phyloP scores from a whole-genome alignment of 1,284 basidiomycete genomes.

The Moniliophthora roreri region DNA sequence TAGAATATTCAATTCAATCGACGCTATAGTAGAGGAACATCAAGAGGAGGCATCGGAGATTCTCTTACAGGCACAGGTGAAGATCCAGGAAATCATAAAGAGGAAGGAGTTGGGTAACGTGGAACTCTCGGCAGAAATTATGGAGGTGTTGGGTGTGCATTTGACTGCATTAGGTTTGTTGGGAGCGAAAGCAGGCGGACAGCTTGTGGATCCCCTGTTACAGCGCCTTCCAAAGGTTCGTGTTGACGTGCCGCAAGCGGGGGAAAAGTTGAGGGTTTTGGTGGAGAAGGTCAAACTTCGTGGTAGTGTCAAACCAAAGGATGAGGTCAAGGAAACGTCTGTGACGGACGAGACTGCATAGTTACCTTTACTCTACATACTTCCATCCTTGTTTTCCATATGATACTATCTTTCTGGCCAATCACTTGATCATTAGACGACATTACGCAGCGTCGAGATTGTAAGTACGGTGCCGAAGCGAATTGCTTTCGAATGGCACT shows the following conservation, averaged over 20 bases:
- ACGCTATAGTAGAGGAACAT: constrained; percentile 39
- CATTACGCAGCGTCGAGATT: too few relatives aligned
- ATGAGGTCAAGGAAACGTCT: not conserved
- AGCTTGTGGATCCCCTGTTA: constrained; percentile 1
- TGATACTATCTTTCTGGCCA: too few relatives aligned
- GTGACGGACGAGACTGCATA: too few relatives aligned
- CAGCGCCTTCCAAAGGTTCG: constrained; percentile 5
- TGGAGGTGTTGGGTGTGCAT: constrained; percentile 1
- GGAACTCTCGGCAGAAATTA: constrained; percentile 6
- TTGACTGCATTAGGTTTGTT: constrained; percentile 2
- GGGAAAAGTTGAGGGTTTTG: not conserved
- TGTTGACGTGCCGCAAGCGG: not conserved
- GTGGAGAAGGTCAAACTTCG: not conserved
- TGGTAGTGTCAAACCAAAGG: not conserved
- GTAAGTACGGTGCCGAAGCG: too few relatives aligned
- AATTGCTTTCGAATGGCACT: too few relatives aligned
- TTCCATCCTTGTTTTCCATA: too few relatives aligned
- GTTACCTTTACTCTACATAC: too few relatives aligned
- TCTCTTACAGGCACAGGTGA: constrained; percentile 36
- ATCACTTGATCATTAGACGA: too few relatives aligned
- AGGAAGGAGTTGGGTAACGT: not conserved
- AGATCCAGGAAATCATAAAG: constrained; percentile 29
- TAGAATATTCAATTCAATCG: constrained; percentile 41
- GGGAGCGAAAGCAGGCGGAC: constrained; percentile 6
- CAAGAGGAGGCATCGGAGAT: constrained; percentile 41